Evolutionary conservation across 1,284 basidiomycete species (phyloP).

Genomic region (Sanghuangporus sanghuang): DNA sequence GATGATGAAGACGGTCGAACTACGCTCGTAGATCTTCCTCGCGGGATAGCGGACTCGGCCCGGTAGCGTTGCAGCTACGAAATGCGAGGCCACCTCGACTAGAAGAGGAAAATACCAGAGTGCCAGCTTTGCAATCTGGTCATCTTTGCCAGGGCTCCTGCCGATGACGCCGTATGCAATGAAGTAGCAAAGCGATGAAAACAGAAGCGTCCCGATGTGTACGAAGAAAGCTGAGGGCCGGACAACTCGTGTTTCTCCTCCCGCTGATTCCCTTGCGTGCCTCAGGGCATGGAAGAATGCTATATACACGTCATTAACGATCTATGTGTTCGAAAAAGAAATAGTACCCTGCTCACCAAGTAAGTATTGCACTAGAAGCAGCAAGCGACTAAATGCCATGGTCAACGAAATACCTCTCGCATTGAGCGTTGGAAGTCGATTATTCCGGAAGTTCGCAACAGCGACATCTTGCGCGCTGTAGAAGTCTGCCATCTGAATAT

Average conservation of each 20-base stretch:
- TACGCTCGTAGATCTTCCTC: neutral
- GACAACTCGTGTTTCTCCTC: neutral
- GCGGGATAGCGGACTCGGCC: slow-evolving; percentile 3
- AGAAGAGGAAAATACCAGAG: slow-evolving; percentile 17
- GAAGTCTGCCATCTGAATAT: neutral
- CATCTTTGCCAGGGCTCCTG: neutral
- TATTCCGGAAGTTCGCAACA: neutral
- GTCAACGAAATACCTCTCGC: slow-evolving; percentile 15
- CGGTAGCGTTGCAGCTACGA: neutral
- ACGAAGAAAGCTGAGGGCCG: neutral
- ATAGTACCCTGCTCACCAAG: slow-evolving; percentile 11
- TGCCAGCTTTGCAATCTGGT: slow-evolving; percentile 11
- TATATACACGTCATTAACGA: neutral
- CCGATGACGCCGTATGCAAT: slow-evolving; percentile 10
- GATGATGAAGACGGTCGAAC: slow-evolving; percentile 6
- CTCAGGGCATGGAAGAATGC: neutral
- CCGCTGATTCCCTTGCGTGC: neutral
- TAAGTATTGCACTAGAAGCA: slow-evolving; percentile 16
- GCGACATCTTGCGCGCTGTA: neutral
- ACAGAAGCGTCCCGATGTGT: slow-evolving; percentile 12
- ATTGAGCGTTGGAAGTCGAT: slow-evolving; percentile 13
- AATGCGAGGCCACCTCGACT: slow-evolving; percentile 14
- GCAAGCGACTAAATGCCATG: slow-evolving; percentile 16
- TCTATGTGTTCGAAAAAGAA: neutral
- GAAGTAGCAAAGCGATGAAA: slow-evolving; percentile 15